phyloP scores from a whole-genome alignment of 345 rosid species.

The Pelargonium nanum region DNA sequence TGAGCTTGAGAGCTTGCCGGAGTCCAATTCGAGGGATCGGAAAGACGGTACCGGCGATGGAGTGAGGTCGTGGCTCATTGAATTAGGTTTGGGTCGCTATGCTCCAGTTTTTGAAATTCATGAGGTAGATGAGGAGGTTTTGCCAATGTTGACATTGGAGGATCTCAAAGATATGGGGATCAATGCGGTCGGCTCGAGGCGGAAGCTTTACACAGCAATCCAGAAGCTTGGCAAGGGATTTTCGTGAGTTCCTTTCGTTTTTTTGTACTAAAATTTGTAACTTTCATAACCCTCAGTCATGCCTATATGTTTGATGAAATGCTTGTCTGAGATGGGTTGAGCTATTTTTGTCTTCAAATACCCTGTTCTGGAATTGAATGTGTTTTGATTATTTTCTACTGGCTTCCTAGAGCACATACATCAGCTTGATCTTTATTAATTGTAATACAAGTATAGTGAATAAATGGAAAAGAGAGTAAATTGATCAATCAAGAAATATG shows the following conservation, averaged over 20 bases:
- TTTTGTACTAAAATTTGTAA: slow-evolving; percentile 5
- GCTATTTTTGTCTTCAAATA: slow-evolving; percentile 1
- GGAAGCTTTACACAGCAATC: slow-evolving; percentile 55
- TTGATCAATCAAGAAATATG: neutral
- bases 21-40: slow-evolving; percentile 19
- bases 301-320: slow-evolving; percentile 1
- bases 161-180: slow-evolving; percentile 80
- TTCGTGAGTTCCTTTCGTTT: slow-evolving; percentile 29
- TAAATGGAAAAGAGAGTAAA: neutral
- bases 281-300: neutral
- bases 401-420: neutral
- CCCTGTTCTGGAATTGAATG: neutral
- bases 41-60: slow-evolving; percentile 26
- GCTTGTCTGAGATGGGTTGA: slow-evolving; percentile 19
- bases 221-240: slow-evolving; percentile 60
- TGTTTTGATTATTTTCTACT: neutral
- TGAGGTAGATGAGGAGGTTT: slow-evolving; percentile 63
- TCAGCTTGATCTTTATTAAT: neutral
- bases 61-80: slow-evolving; percentile 50
- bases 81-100: slow-evolving; percentile 55
- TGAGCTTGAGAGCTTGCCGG: slow-evolving; percentile 23
- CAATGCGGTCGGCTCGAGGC: slow-evolving; percentile 64
- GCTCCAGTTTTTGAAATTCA: slow-evolving; percentile 66
- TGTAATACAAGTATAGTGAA: neutral
- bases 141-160: slow-evolving; percentile 66